These are phyloP conservation scores for Stagonosporopsis vannaccii DNA, from an alignment of 2,329 filamentous ascomycete species.

Conservation along the genomic window DNA sequence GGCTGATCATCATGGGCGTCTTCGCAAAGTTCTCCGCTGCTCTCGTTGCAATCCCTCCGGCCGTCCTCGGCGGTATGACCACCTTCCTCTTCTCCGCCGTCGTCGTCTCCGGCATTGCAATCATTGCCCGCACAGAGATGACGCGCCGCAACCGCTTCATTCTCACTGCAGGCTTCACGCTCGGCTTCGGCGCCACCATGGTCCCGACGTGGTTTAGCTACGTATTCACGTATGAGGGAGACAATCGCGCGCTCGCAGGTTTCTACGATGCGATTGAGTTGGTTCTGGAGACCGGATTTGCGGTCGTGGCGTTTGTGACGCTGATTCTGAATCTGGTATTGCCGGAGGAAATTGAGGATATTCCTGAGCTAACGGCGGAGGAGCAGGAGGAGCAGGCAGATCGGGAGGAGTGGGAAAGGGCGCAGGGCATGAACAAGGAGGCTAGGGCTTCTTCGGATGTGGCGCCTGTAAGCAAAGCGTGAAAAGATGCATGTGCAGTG, in stretches of 20 bases:
- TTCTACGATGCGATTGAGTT: slow-evolving; percentile 72
- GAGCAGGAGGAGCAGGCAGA: slow-evolving; percentile 49
- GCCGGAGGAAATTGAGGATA: slow-evolving; percentile 77
- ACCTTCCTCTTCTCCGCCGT: slow-evolving; percentile 83
- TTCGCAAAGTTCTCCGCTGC: slow-evolving; percentile 85
- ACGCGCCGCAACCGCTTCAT: slow-evolving; percentile 85
- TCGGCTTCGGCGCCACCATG: slow-evolving; percentile 68
- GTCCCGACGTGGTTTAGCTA: slow-evolving; percentile 68
- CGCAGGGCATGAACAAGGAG: slow-evolving; percentile 36
- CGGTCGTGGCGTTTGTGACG: slow-evolving; percentile 75
- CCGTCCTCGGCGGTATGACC: slow-evolving; percentile 62
- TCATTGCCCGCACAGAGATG: slow-evolving; percentile 75
- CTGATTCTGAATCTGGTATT: slow-evolving; percentile 77
- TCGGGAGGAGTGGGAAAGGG: slow-evolving; percentile 51
- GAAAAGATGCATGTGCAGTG: background rate
- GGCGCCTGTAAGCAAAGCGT: slow-evolving; percentile 6
- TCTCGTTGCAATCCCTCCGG: slow-evolving; percentile 74
- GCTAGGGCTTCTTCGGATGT: slow-evolving; percentile 19
- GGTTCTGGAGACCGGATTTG: slow-evolving; percentile 66
- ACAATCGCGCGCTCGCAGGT: slow-evolving; percentile 71
- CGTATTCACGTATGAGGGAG: slow-evolving; percentile 75
- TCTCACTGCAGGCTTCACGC: slow-evolving; percentile 74
- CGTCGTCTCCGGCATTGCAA: slow-evolving; percentile 77
- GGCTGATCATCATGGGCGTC: slow-evolving; percentile 80
- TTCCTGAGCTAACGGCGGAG: slow-evolving; percentile 53